Evolutionary conservation across 768 basidiomycete species (phyloP).

Genomic region (Leccinum disarticulatum): DNA sequence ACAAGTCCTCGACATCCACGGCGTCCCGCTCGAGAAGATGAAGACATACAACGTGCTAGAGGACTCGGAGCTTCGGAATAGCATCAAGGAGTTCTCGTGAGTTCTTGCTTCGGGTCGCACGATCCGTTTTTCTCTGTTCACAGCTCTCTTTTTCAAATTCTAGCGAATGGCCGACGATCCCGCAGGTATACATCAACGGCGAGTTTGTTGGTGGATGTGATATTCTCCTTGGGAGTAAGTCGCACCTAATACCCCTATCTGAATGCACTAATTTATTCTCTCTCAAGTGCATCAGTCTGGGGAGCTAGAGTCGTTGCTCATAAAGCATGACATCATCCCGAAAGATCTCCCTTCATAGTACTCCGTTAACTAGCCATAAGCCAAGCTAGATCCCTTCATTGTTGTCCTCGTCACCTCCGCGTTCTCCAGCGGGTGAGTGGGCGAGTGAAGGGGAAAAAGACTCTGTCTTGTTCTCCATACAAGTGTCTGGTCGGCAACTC

Average conservation of each 20-base stretch:
- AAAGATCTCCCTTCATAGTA: neutral
- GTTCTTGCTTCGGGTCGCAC: constrained; percentile 34
- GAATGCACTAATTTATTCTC: neutral
- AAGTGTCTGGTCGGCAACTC: neutral
- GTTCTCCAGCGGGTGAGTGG: neutral
- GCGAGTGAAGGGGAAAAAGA: no score
- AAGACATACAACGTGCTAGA: constrained; percentile 89
- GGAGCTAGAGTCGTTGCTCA: constrained; percentile 82
- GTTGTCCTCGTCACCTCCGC: neutral
- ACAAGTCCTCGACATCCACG: constrained; percentile 84
- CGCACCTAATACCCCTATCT: neutral
- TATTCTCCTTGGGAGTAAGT: constrained; percentile 86
- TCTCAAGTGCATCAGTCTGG: constrained; percentile 91
- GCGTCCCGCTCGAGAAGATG: constrained; percentile 77
- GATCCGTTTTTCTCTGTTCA: neutral
- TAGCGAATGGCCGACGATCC: constrained; percentile 98
- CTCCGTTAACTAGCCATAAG: neutral
- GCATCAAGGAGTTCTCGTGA: constrained; percentile 97
- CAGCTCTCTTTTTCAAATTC: neutral
- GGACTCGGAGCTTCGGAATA: constrained; percentile 77
- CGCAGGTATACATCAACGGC: constrained; percentile 91
- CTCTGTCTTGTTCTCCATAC: neutral
- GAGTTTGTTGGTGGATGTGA: constrained; percentile 98
- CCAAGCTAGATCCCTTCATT: neutral
- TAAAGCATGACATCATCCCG: constrained; percentile 68